Base-by-base conservation (phyloP, 2,329 filamentous ascomycete genomes). In the Escovopsis sp. region DNA sequence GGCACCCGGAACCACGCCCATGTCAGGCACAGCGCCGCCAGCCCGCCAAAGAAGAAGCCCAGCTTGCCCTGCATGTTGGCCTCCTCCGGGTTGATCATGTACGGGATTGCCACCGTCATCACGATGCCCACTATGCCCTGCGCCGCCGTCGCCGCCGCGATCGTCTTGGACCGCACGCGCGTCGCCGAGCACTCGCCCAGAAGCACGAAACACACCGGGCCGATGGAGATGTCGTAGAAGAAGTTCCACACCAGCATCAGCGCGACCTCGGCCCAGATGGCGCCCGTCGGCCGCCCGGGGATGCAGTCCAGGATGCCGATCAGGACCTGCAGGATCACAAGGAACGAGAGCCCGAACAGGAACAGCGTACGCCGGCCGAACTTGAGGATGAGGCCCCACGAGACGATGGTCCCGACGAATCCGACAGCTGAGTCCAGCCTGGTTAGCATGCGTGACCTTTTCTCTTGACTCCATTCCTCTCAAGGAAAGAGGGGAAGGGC, bases 211-310 rank as follows among this genome's bases (percentile, higher is more conserved):
- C 58, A 60, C 15, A 67, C 59, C 1, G 65, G 65, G 0, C 64
- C 65, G 14, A 66, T 58, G 2, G 62, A 60, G 35, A 66, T 57
- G n/a, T 58, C 60, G 49, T 66, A 67, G 6, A 58, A 50, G 16
- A 63, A 53, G 9, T 65, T 61, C 63, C 65, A 71, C 20, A 66
- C 57, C 20, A 71, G 46, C 5, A 63, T 57, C 9, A 69, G 53
- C 0, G 56, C 51, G 0, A 61, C 60, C 43, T 67, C 62, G 0
- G 57, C 58, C 56, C 62, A 66, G 4, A 64, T 53, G 10, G 54
- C 49, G 20, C 48, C 48, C 7, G 47, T 53, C 6, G 40, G 60
- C 66, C 2, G 61, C 50, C 0, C 68, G 60, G 0, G 76, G 72
- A 1, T 80, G 75, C 56, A 40, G 53, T 57, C 35, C 55, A 53